A percentile compares a stretch with the other conserved stretches of the same genome.
These are phyloP conservation scores for Coemansia sp. DNA, from an alignment of 192 early-diverging fungal genomes.

Conservation along the genomic window DNA sequence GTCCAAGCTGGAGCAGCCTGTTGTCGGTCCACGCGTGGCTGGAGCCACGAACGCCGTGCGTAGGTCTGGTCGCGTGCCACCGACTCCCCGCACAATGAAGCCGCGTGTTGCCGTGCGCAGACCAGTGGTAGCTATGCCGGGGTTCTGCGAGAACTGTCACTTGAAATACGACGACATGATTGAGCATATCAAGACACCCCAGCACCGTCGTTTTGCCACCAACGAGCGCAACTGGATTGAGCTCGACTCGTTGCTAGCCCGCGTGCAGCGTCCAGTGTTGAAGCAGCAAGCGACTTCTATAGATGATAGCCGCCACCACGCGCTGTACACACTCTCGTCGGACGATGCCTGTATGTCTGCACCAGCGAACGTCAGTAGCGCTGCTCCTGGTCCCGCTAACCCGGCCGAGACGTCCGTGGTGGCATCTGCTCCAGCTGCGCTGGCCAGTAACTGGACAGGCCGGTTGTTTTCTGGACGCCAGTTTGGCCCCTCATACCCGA, in stretches of 20 bases:
- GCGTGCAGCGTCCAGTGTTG: slow-evolving; percentile 36
- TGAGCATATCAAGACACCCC: slow-evolving; percentile 45
- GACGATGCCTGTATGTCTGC: slow-evolving; percentile 29
- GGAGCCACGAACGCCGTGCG: neutral
- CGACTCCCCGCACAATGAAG: slow-evolving; percentile 45
- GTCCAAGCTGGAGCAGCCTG: slow-evolving; percentile 51
- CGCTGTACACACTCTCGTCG: slow-evolving; percentile 35
- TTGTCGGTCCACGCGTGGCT: slow-evolving; percentile 13
- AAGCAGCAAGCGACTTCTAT: slow-evolving; percentile 6
- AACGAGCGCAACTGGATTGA: slow-evolving; percentile 52
- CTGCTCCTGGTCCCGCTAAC: neutral
- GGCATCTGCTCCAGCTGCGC: slow-evolving; percentile 15
- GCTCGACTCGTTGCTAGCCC: slow-evolving; percentile 41
- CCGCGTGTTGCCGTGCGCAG: slow-evolving; percentile 38
- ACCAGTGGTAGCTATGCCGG: slow-evolving; percentile 38
- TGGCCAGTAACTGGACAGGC: slow-evolving; percentile 14
- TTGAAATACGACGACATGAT: slow-evolving; percentile 54
- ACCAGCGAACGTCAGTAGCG: slow-evolving; percentile 6
- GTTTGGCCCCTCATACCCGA: slow-evolving; percentile 11
- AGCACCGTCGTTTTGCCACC: slow-evolving; percentile 50
- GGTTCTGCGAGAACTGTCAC: slow-evolving; percentile 58
- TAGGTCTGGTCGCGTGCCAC: slow-evolving; percentile 29
- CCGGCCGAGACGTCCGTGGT: neutral
- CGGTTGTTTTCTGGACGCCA: slow-evolving; percentile 1
- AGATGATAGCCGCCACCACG: neutral